Percentiles rank a stretch among this genome's conserved stretches.
Evolutionary conservation across 768 basidiomycete genomes (phyloP).

Genomic region (Boletus rubescentipes): DNA sequence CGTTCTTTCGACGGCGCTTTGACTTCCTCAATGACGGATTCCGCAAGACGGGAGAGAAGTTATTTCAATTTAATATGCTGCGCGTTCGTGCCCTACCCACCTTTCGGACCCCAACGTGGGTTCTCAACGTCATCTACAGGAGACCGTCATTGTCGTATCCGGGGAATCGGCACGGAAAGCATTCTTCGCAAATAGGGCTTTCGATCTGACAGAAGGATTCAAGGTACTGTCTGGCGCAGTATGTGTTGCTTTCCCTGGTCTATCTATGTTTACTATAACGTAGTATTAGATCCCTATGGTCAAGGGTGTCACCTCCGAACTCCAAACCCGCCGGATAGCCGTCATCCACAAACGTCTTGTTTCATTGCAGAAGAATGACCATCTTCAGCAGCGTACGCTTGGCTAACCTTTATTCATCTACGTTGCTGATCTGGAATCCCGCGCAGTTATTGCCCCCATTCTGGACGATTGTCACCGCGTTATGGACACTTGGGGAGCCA

Average conservation of each 20-base stretch:
- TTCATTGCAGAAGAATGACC: conserved; percentile 59
- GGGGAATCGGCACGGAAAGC: conserved; percentile 67
- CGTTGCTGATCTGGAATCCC: conserved; percentile 12
- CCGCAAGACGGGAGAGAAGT: conserved; percentile 58
- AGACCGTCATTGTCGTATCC: conserved; percentile 73
- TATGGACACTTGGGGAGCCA: conserved; percentile 64
- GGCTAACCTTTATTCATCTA: neutral
- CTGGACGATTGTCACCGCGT: conserved; percentile 60
- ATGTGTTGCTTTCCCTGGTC: conserved; percentile 30
- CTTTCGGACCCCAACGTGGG: conserved; percentile 12
- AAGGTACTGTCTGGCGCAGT: conserved; percentile 78
- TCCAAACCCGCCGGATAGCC: conserved; percentile 58
- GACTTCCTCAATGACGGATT: conserved; percentile 77
- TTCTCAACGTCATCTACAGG: conserved; percentile 41
- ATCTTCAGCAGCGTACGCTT: conserved; percentile 56
- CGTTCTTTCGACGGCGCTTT: conserved; percentile 69
- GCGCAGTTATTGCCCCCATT: conserved; percentile 61
- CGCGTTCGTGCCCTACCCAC: conserved; percentile 44
- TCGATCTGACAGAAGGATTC: conserved; percentile 79
- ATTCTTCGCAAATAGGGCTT: conserved; percentile 67
- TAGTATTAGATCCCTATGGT: conserved; percentile 67
- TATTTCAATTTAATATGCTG: conserved; percentile 71
- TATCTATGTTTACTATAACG: conserved; percentile 16
- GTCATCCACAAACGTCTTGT: conserved; percentile 72
- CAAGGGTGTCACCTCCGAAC: conserved; percentile 69